Base-by-base conservation (phyloP, 306 rosid genomes). In the Glycyrrhiza uralensis region DNA sequence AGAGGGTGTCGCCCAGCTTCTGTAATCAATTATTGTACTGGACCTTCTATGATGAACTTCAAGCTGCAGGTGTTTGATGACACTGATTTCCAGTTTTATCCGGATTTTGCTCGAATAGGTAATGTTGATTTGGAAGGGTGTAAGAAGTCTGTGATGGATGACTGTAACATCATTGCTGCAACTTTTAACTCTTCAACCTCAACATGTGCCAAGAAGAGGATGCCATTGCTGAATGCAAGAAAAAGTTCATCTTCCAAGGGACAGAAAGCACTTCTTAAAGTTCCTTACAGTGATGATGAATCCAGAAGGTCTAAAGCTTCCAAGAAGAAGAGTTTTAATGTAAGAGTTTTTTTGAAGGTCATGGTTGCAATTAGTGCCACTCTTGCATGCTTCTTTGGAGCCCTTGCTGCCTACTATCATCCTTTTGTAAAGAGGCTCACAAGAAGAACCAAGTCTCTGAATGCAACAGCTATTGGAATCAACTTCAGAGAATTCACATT, bases 401-500 rank as follows among this genome's bases (percentile, higher is more conserved):
- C 68, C 2, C 35, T 69, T 68, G 80, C 77, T 51, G 66, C 32
- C 8, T 75, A 42, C 72, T 74, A 68, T 65, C 84, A 68, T 47
- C 84, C 84, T 13, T 52, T 69, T n/a, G 7, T 68, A 59, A 61
- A 23, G n/a, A 68, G 60, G 42, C 28, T 80, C 15, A 15, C 24
- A 63, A 68, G 71, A 36, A 69, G 45, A 52, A 52, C 6, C 15
- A 54, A 18, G 76, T 41, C 7, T 20, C 22, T 57, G 26, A 41
- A 30, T 41, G 60, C 76, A 67, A 74, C 22, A 0, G 49, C 66
- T 11, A 74, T 79, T 11, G 80, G 84, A 45, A 74, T 80, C 64
- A 80, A 74, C 73, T 80, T 80, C 60, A 69, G 84, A 24, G 73
- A 80, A 64, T 80, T 80, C 72, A 74, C 76, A 14, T 74, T 67